phyloP scores from a whole-genome alignment of 805 yeast genomes.

The Jamesozyma lodderae region DNA sequence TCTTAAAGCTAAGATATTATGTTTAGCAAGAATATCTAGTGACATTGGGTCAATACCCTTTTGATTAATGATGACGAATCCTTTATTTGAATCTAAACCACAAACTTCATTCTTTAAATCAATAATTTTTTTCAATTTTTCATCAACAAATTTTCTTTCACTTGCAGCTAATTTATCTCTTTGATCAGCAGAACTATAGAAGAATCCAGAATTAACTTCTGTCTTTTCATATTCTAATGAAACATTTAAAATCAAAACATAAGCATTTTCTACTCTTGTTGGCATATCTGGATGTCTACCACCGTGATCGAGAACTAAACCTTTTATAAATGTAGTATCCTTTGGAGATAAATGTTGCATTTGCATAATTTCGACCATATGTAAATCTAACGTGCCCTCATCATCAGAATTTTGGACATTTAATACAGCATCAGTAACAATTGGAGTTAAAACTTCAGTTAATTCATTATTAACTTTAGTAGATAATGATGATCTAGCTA shows the following conservation, averaged over 20 bases:
- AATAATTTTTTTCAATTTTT: slow-evolving; percentile 79
- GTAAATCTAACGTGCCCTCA: slow-evolving; percentile 58
- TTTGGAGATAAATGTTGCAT: slow-evolving; percentile 89
- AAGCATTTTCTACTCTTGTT: slow-evolving; percentile 70
- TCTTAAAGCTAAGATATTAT: slow-evolving; percentile 87
- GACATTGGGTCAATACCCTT: slow-evolving; percentile 99
- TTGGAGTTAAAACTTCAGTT: slow-evolving; percentile 77
- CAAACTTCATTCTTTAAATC: slow-evolving; percentile 91
- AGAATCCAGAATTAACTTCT: slow-evolving; percentile 93
- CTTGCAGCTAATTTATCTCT: slow-evolving; percentile 88
- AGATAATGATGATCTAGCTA: slow-evolving; percentile 79
- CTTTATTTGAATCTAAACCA: slow-evolving; percentile 57
- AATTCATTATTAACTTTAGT: slow-evolving; percentile 79
- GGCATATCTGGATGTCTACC: slow-evolving; percentile 99
- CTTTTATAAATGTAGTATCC: slow-evolving; percentile 75
- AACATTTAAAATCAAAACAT: slow-evolving; percentile 80
- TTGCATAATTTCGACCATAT: slow-evolving; percentile 96
- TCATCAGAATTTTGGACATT: slow-evolving; percentile 50
- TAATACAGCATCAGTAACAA: slow-evolving; percentile 92
- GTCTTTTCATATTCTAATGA: slow-evolving; percentile 95
- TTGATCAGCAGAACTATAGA: slow-evolving; percentile 90
- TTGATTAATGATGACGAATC: slow-evolving; percentile 92
- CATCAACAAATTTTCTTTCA: slow-evolving; percentile 92
- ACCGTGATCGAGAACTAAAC: slow-evolving; percentile 94
- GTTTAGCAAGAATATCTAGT: slow-evolving; percentile 83